Percentiles rank a stretch among this genome's conserved stretches.
Evolutionary conservation across 306 rosid genomes (phyloP).

Genomic region (Glycine latifolia): DNA sequence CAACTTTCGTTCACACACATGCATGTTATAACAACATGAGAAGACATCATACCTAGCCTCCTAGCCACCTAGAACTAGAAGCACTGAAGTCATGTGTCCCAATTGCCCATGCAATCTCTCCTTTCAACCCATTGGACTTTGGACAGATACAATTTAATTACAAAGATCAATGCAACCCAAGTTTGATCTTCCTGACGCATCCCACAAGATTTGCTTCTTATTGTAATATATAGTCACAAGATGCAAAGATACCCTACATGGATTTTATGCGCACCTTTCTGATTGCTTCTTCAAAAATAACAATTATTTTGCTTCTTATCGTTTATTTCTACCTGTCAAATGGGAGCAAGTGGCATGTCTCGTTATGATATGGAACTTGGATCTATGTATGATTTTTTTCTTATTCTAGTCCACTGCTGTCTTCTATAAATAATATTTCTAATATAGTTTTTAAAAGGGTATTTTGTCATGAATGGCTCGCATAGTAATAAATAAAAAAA

Average conservation of each 20-base stretch:
- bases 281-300: constrained; percentile 13
- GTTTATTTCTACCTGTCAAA: constrained; percentile 1
- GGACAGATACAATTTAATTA: constrained; percentile 33
- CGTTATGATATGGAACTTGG: constrained; percentile 5
- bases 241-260: constrained; percentile 37
- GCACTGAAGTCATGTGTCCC: constrained; percentile 24
- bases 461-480: constrained; percentile 7
- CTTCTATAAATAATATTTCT: background rate
- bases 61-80: background rate
- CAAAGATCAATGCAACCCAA: constrained; percentile 30
- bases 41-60: constrained; percentile 13
- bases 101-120: constrained; percentile 30
- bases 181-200: constrained; percentile 59
- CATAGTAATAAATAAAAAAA: background rate
- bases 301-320: constrained; percentile 42
- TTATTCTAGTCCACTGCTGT: constrained; percentile 5
- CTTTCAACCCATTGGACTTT: background rate
- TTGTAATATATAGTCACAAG: background rate
- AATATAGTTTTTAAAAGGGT: background rate
- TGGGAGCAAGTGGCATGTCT: constrained; percentile 41
- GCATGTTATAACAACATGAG: constrained; percentile 9
- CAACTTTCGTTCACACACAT: constrained; percentile 33
- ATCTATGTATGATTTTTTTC: constrained; percentile 49
- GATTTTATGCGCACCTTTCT: constrained; percentile 54
- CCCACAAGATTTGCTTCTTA: constrained; percentile 57